Conservation (phyloP, 2,329 filamentous ascomycete species). For the Colletotrichum horii region DNA sequence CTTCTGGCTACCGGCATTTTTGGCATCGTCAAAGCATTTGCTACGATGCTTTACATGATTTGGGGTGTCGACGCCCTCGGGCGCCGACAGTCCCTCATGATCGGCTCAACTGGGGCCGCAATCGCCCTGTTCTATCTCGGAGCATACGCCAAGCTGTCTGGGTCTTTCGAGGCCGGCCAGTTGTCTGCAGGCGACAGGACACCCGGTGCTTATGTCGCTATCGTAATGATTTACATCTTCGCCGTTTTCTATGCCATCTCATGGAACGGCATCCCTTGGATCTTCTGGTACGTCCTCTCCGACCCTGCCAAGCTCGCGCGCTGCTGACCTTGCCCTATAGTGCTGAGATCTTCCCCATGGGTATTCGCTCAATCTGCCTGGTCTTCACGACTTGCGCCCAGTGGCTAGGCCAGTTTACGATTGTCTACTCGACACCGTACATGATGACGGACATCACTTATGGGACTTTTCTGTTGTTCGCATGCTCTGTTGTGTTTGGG, state of each 20-base stretch:
- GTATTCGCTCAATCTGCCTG: constrained; percentile 29
- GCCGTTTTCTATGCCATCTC: constrained; percentile 26
- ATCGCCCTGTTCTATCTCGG: constrained; percentile 37
- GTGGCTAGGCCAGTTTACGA: constrained; percentile 31
- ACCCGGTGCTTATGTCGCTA: constrained; percentile 25
- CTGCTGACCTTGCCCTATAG: not conserved
- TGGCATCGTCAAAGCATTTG: constrained; percentile 61
- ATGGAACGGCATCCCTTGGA: constrained; percentile 32
- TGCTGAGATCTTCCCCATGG: constrained; percentile 21
- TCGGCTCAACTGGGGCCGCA: constrained; percentile 24
- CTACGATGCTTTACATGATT: constrained; percentile 23
- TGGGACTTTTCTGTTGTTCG: constrained; percentile 52
- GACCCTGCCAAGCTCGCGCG: constrained; percentile 44
- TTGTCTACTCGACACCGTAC: constrained; percentile 29
- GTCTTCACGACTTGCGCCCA: constrained; percentile 28
- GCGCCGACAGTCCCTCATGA: constrained; percentile 25
- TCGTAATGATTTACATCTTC: constrained; percentile 31
- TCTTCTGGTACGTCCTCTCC: constrained; percentile 15
- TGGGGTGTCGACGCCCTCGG: constrained; percentile 26
- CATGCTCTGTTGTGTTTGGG: constrained; percentile 40
- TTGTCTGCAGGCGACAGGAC: not conserved
- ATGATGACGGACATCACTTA: constrained; percentile 35
- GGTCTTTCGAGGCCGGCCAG: constrained; percentile 13
- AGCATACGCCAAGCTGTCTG: constrained; percentile 25
- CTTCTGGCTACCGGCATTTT: constrained; percentile 70